phyloP scores from a whole-genome alignment of 2,329 filamentous ascomycete genomes.

The Fusarium haematococcum region DNA sequence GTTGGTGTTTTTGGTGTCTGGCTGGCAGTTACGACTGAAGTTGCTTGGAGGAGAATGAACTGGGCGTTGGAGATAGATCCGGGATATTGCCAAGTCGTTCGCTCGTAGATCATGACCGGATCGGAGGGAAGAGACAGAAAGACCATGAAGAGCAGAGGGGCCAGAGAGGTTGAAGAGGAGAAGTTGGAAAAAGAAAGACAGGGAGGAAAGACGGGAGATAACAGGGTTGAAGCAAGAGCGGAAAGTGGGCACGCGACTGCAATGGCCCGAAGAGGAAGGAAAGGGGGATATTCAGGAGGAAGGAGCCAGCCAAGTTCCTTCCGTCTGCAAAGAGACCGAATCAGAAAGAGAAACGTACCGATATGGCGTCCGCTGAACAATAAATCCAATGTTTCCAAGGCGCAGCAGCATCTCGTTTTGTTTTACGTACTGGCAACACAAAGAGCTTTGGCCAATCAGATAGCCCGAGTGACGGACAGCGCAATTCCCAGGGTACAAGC shows the following conservation, averaged over 20 bases:
- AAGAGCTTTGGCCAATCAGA: not conserved
- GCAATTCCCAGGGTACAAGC: not conserved
- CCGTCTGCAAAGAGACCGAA: not conserved
- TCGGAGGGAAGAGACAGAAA: not conserved
- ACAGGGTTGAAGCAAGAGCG: not conserved
- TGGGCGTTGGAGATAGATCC: not conserved
- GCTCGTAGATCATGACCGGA: not conserved
- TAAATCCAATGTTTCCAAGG: not conserved
- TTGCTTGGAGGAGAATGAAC: not conserved
- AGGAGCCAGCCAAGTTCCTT: not conserved
- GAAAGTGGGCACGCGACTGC: conserved; percentile 23
- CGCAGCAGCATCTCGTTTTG: conserved; percentile 5
- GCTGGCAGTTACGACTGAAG: not conserved
- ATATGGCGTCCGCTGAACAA: conserved; percentile 8
- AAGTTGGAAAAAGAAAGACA: not conserved
- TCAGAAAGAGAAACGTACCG: not conserved
- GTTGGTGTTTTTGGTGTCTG: not conserved
- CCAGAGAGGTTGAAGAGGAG: not conserved
- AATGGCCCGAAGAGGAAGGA: not conserved
- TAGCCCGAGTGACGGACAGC: not conserved
- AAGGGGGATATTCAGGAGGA: not conserved
- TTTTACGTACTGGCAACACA: not conserved
- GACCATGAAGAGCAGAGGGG: not conserved
- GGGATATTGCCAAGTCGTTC: not conserved
- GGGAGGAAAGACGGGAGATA: not conserved